Evolutionary conservation across 148 eudicot species (phyloP).

Genomic region (Nyssa sinensis): DNA sequence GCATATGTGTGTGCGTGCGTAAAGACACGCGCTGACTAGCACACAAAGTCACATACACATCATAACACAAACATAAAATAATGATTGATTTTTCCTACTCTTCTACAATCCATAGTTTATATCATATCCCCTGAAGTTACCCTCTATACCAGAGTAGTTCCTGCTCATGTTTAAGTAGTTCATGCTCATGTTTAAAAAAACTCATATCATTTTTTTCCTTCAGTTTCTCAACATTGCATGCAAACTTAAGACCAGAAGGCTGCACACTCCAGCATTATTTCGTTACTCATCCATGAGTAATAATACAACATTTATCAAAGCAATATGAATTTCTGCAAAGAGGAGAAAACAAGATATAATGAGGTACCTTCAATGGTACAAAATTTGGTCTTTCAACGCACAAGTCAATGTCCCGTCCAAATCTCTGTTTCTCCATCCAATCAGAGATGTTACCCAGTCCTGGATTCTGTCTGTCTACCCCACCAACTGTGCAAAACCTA

Average conservation of each 20-base stretch:
- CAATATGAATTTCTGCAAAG: background rate
- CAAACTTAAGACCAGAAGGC: background rate
- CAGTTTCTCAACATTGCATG: background rate
- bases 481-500: background rate
- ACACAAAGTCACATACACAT: too few relatives aligned
- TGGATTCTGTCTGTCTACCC: background rate
- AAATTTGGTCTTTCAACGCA: background rate
- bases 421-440: background rate
- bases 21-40: too few relatives aligned
- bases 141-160: too few relatives aligned
- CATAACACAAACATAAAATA: too few relatives aligned
- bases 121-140: too few relatives aligned
- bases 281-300: background rate
- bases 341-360: background rate
- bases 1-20: too few relatives aligned
- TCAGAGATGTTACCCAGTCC: background rate
- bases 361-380: slow-evolving; percentile 8
- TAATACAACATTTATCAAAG: background rate
- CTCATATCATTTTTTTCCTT: too few relatives aligned
- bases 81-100: too few relatives aligned
- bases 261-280: background rate
- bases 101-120: too few relatives aligned
- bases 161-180: too few relatives aligned
- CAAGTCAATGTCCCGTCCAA: background rate
- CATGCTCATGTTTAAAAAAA: too few relatives aligned